A percentile compares a stretch with the other conserved stretches of the same genome.
Evolutionary conservation across 164 flowering plant species (phyloP).

Genomic region (Santalum album): DNA sequence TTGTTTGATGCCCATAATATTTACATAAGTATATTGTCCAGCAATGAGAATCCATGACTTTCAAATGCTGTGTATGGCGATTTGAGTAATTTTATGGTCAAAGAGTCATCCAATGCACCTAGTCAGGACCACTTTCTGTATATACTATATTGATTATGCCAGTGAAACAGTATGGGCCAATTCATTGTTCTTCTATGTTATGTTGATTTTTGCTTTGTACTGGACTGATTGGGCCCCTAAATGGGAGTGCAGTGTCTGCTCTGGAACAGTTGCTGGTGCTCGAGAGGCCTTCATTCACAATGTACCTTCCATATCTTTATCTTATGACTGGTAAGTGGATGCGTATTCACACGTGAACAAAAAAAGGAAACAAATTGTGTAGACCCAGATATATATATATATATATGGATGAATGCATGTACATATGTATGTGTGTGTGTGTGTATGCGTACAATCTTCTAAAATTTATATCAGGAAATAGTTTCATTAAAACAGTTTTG

Average conservation of each 20-base stretch:
- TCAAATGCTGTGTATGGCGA: background rate
- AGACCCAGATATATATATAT: too few species aligned
- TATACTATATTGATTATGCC: too few species aligned
- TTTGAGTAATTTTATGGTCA: background rate
- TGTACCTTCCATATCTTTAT: constrained; percentile 68
- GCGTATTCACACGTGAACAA: background rate
- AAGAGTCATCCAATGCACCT: background rate
- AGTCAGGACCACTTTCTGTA: background rate
- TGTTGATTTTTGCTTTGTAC: background rate
- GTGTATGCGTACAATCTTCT: too few species aligned
- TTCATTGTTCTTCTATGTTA: too few species aligned
- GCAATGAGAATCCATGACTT: background rate
- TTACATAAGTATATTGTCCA: background rate
- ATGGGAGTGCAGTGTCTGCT: constrained; percentile 58
- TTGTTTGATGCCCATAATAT: background rate
- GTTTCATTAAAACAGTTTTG: too few species aligned
- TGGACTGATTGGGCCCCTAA: background rate
- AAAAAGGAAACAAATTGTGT: background rate
- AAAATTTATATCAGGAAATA: too few species aligned
- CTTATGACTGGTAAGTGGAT: constrained; percentile 71
- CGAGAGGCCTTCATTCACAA: constrained; percentile 82
- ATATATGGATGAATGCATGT: too few species aligned
- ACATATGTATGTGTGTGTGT: too few species aligned
- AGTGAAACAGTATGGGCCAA: too few species aligned
- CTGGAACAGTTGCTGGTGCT: constrained; percentile 98